phyloP scores from a whole-genome alignment of 371 early-diverging fungal species.

The Syncephalastrum monosporum region DNA sequence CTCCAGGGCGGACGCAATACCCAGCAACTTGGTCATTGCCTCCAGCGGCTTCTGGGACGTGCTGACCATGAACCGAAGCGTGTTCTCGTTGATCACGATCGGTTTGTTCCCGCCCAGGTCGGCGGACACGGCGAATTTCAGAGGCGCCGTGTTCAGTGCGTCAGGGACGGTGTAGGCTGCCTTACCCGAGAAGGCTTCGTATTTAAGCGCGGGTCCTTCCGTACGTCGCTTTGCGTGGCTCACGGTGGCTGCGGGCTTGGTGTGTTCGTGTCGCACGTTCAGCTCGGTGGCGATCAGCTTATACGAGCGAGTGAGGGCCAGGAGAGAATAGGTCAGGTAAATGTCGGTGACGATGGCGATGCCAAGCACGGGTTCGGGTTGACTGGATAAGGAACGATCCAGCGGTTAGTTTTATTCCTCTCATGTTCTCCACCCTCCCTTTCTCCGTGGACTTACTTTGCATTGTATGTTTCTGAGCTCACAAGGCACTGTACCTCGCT shows the following conservation, averaged over 20 bases:
- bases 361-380: slow-evolving; percentile 34
- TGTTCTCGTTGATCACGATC: slow-evolving; percentile 41
- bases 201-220: too few relatives aligned
- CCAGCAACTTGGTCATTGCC: too few relatives aligned
- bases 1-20: too few relatives aligned
- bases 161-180: background rate
- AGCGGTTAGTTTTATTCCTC: too few relatives aligned
- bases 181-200: too few relatives aligned
- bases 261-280: slow-evolving; percentile 16
- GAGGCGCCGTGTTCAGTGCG: background rate
- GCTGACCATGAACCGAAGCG: slow-evolving; percentile 33
- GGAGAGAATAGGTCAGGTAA: slow-evolving; percentile 40
- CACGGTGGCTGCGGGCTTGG: background rate
- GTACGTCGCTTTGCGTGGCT: background rate
- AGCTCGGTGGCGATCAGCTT: slow-evolving; percentile 25
- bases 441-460: too few relatives aligned
- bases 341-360: slow-evolving; percentile 29
- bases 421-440: too few relatives aligned
- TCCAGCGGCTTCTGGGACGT: slow-evolving; percentile 18
- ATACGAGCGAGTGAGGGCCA: slow-evolving; percentile 28
- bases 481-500: too few relatives aligned
- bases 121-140: slow-evolving; percentile 32
- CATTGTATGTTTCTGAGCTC: too few relatives aligned
- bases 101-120: slow-evolving; percentile 33
- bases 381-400: background rate